Evolutionary conservation across 148 eudicot genomes (phyloP).

Genomic region (Amaranthus cruentus): DNA sequence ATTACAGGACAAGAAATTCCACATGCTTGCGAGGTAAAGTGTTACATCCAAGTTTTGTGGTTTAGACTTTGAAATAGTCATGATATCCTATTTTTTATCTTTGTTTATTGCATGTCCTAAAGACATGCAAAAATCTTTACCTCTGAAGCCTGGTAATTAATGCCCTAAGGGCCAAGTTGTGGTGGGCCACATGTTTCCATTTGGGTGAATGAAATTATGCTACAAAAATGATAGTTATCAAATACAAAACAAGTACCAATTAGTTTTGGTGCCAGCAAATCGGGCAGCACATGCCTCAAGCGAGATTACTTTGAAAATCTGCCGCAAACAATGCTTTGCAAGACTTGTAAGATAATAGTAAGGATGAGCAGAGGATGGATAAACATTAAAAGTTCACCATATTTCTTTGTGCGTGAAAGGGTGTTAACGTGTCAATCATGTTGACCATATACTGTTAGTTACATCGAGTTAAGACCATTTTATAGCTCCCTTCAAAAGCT

Average conservation of each 20-base stretch:
- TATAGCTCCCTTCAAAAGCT: background rate
- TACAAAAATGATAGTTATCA: background rate
- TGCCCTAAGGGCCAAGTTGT: background rate
- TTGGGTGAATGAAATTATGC: background rate
- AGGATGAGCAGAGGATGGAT: background rate
- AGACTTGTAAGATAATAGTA: background rate
- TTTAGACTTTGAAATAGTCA: background rate
- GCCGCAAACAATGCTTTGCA: background rate
- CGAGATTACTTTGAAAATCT: background rate
- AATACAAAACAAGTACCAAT: background rate
- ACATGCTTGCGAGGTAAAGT: constrained; percentile 91
- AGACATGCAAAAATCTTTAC: background rate
- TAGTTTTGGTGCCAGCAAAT: background rate
- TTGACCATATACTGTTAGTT: no score
- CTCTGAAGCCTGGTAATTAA: background rate
- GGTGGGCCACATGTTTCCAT: background rate
- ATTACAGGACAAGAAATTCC: constrained; percentile 98
- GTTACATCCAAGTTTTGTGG: background rate
- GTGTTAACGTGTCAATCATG: background rate
- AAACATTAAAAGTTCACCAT: background rate
- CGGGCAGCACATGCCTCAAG: background rate
- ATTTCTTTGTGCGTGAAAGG: background rate
- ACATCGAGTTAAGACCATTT: background rate
- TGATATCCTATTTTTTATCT: background rate
- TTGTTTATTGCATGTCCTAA: background rate